Conservation (phyloP, 2,329 filamentous ascomycete genomes). For the Colletotrichum somersetense region DNA sequence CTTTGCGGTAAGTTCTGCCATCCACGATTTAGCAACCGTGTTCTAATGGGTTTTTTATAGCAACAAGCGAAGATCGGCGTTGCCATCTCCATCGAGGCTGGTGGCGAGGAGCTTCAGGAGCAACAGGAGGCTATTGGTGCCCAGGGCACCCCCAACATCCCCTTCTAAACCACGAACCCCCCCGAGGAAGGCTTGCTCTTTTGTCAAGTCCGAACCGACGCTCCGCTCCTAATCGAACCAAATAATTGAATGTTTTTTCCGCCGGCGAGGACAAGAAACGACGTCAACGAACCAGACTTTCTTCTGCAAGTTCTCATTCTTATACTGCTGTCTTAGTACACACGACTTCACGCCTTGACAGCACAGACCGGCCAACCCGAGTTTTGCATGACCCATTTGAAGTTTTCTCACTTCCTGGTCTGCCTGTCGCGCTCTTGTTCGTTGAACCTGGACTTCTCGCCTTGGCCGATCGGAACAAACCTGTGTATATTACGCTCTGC, state of each 20-base stretch:
- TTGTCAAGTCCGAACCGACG: slow-evolving; percentile 35
- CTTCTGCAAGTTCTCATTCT: slow-evolving; percentile 38
- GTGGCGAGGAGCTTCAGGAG: slow-evolving; percentile 87
- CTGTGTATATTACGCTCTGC: slow-evolving; percentile 43
- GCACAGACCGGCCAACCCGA: slow-evolving; percentile 23
- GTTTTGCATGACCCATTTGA: slow-evolving; percentile 10
- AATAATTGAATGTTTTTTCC: slow-evolving; percentile 41
- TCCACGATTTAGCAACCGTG: neutral
- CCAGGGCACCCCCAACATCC: slow-evolving; percentile 70
- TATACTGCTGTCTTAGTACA: slow-evolving; percentile 42
- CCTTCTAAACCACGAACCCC: slow-evolving; percentile 65
- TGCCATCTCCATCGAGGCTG: slow-evolving; percentile 90
- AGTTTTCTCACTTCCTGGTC: slow-evolving; percentile 16
- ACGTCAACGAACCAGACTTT: slow-evolving; percentile 33
- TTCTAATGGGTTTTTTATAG: slow-evolving; percentile 63
- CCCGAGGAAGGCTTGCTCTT: slow-evolving; percentile 24
- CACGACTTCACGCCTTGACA: slow-evolving; percentile 39
- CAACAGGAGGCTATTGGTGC: slow-evolving; percentile 76
- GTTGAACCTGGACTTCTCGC: slow-evolving; percentile 33
- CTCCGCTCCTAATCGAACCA: slow-evolving; percentile 45
- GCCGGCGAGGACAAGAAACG: slow-evolving; percentile 34
- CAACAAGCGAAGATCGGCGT: slow-evolving; percentile 95
- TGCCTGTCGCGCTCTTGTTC: slow-evolving; percentile 31
- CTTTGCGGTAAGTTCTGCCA: slow-evolving; percentile 77
- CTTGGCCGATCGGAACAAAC: slow-evolving; percentile 28